These are phyloP conservation scores for Ramaria rubella DNA, from an alignment of 768 basidiomycete species.

Conservation along the genomic window DNA sequence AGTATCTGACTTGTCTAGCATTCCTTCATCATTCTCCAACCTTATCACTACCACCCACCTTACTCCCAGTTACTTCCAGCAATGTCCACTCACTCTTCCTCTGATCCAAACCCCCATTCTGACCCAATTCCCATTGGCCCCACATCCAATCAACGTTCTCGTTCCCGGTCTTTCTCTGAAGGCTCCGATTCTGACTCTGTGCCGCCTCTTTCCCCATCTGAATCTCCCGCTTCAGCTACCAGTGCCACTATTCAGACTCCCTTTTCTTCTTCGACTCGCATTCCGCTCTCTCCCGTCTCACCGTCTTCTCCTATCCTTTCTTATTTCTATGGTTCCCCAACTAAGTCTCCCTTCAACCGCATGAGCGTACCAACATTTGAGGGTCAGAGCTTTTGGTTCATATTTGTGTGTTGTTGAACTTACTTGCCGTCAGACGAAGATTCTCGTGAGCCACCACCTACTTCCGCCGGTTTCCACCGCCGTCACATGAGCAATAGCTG, in stretches of 20 bases:
- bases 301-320: constrained; percentile 67
- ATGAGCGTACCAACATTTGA: constrained; percentile 52
- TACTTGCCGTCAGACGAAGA: constrained; percentile 26
- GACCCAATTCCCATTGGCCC: constrained; percentile 55
- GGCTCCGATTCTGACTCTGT: constrained; percentile 3
- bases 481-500: constrained; percentile 57
- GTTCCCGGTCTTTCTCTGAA: constrained; percentile 52
- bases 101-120: constrained; percentile 32
- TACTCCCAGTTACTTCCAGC: background rate
- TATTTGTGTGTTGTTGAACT: background rate
- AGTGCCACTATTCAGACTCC: constrained; percentile 6
- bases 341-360: constrained; percentile 35
- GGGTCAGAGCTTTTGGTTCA: constrained; percentile 35
- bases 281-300: constrained; percentile 44
- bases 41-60: background rate
- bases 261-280: constrained; percentile 42
- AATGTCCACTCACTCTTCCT: background rate
- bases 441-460: constrained; percentile 27
- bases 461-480: constrained; percentile 30
- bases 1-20: no score
- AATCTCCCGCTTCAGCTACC: constrained; percentile 28
- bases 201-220: constrained; percentile 30
- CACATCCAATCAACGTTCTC: constrained; percentile 30
- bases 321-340: constrained; percentile 50
- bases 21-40: background rate